Percentiles rank a stretch among this genome's conserved stretches.
These are phyloP conservation scores for Penicillium sclerotiorum DNA, from an alignment of 2,329 filamentous ascomycete genomes.

Conservation along the genomic window DNA sequence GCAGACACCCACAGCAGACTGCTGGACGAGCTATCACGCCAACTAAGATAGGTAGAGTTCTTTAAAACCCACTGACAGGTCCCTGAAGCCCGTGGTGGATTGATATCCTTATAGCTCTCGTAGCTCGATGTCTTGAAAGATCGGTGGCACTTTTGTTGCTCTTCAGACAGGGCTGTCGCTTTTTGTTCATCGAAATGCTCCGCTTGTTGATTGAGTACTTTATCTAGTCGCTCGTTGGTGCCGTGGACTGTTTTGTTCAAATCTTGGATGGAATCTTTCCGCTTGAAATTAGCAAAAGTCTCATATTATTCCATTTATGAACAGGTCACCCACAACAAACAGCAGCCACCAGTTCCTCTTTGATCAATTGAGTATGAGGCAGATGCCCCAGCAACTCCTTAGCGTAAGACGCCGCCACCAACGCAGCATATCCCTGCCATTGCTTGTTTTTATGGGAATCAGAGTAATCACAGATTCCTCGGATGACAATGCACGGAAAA, in stretches of 20 bases:
- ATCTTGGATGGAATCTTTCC: not conserved
- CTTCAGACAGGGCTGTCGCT: not conserved
- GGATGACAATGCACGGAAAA: too few relatives aligned
- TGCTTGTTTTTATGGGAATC: too few relatives aligned
- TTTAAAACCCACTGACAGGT: not conserved
- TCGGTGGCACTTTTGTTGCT: not conserved
- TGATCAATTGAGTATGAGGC: not conserved
- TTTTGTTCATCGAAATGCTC: not conserved
- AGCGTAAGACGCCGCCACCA: conserved; percentile 13
- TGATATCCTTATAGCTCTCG: not conserved
- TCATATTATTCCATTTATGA: too few relatives aligned
- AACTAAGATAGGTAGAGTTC: not conserved
- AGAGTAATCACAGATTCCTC: not conserved
- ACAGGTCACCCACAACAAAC: not conserved
- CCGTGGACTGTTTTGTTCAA: not conserved
- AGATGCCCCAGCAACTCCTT: conserved; percentile 18
- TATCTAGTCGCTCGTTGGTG: not conserved
- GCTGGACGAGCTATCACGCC: not conserved
- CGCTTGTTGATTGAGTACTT: not conserved
- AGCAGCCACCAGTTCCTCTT: conserved; percentile 9
- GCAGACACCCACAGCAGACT: not conserved
- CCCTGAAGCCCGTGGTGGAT: not conserved
- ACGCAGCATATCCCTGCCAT: too few relatives aligned
- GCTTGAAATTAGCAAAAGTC: too few relatives aligned
- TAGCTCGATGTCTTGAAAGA: not conserved